Evolutionary conservation across 2,329 filamentous ascomycete genomes (phyloP).

Genomic region (Daldinia eschscholtzii): DNA sequence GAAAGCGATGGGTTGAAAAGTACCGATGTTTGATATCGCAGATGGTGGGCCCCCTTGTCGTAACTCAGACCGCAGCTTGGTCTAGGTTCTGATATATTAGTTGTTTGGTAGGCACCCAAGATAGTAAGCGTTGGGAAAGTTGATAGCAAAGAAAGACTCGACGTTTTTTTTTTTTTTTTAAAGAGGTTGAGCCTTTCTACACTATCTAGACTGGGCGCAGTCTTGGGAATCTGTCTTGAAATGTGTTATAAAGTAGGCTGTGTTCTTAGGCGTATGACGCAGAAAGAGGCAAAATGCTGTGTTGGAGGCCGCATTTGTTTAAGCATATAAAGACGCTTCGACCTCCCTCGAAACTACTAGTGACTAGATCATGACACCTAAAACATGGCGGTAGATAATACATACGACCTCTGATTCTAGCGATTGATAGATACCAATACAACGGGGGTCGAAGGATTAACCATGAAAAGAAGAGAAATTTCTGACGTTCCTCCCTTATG

Average conservation of each 20-base stretch:
- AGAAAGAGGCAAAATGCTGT: constrained; percentile 30
- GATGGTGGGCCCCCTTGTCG: constrained; percentile 7
- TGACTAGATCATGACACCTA: constrained; percentile 10
- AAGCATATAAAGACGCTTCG: constrained; percentile 18
- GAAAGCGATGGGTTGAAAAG: constrained; percentile 13
- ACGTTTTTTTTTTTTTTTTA: too few relatives aligned
- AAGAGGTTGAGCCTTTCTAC: background rate
- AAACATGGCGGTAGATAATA: constrained; percentile 12
- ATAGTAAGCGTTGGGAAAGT: background rate
- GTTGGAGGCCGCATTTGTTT: constrained; percentile 39
- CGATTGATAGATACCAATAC: constrained; percentile 13
- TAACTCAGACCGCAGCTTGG: constrained; percentile 21
- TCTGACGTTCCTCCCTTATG: constrained; percentile 39
- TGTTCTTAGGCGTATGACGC: constrained; percentile 20
- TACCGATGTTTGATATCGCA: constrained; percentile 12
- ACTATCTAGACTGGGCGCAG: constrained; percentile 18
- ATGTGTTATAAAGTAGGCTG: constrained; percentile 22
- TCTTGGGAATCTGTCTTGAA: constrained; percentile 25
- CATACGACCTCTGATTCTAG: constrained; percentile 7
- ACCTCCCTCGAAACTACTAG: background rate
- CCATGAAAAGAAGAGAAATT: constrained; percentile 26
- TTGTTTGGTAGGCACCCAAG: constrained; percentile 4
- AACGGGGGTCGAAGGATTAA: constrained; percentile 22
- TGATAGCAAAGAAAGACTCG: background rate
- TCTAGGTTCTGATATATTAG: constrained; percentile 11